Base-by-base conservation (phyloP, 1,139 yeast species). In the Yamadazyma atlantica region DNA sequence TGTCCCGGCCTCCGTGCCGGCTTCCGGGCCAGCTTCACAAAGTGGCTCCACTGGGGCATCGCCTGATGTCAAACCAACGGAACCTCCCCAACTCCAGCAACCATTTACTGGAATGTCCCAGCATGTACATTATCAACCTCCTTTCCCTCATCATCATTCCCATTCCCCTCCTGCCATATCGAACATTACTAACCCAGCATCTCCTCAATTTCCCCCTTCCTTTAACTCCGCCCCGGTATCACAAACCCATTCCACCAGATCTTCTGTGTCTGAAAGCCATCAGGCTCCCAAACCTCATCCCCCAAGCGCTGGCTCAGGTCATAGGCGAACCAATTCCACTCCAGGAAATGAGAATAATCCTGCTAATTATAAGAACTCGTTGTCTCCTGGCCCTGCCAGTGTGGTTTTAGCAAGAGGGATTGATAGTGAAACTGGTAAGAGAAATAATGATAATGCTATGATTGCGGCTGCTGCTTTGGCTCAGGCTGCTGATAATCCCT, bases 391-490 rank as follows among this genome's bases (percentile, higher is more conserved):
- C 1, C 56, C 55, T 7, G 55, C 58, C 14, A 48, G 45, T 31
- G 54, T 51, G 76, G 80, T 2, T 72, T 76, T 75, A 13, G 70
- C 77, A 0, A 50, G 72, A 26, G 75, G 75, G 0, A 66, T 65
- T 19, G 66, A 65, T 46, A 51, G 59, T 29, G 66, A 60, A 33
- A 15, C 30, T 16, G 30, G 30, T 10, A 28, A 28, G 12, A 28
- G 30, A 16, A 64, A 61, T 40, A 62, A 53, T 25, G 60, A 64
- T 42, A 79, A 78, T 50, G 85, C 83, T 1, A 69, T 71, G 42
- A 79, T 80, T 18, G 87, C 86, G 0, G 86, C 86, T 2, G 86
- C 85, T 8, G 86, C 86, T 0, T 63, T 80, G 36, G 85, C 86
- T 1, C 85, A 82, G 0, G 87, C 86, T 1, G 85, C 85, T 5